Evolutionary conservation across 345 rosid genomes (phyloP).

Genomic region (Murraya koenigii): DNA sequence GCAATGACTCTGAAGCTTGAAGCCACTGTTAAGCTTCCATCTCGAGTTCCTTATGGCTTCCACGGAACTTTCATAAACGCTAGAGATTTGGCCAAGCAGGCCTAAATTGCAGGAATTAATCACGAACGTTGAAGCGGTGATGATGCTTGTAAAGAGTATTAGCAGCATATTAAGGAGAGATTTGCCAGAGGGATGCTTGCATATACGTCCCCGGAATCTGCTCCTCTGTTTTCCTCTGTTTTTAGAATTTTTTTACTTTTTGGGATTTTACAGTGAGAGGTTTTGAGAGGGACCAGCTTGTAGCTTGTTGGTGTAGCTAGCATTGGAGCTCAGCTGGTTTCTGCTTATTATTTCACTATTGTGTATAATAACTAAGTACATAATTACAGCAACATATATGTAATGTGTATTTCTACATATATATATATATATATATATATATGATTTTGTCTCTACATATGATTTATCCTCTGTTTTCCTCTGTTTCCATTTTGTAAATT

Average conservation of each 20-base stretch:
- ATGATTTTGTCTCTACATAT: not conserved
- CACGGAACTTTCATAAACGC: conserved; percentile 73
- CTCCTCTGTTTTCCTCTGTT: conserved; percentile 46
- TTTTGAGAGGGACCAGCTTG: conserved; percentile 52
- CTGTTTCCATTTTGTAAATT: conserved; percentile 9
- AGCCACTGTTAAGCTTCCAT: conserved; percentile 65
- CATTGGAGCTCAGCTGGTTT: conserved; percentile 72
- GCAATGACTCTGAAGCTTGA: conserved; percentile 56
- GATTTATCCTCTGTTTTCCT: not conserved
- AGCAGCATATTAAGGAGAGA: conserved; percentile 21
- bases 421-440: no score
- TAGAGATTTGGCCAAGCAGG: conserved; percentile 52
- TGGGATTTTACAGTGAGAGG: conserved; percentile 26
- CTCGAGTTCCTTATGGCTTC: conserved; percentile 86
- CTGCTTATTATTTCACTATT: conserved; percentile 44
- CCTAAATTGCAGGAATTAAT: conserved; percentile 1
- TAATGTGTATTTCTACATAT: not conserved
- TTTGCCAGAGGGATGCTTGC: conserved; percentile 71
- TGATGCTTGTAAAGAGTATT: not conserved
- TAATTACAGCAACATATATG: not conserved
- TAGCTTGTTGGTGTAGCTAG: conserved; percentile 56
- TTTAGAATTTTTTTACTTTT: conserved; percentile 11
- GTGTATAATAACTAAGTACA: conserved; percentile 3
- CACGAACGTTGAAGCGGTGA: not conserved
- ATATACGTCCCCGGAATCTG: conserved; percentile 70